phyloP scores from a whole-genome alignment of 768 basidiomycete species.

The Mycena chlorophos region DNA sequence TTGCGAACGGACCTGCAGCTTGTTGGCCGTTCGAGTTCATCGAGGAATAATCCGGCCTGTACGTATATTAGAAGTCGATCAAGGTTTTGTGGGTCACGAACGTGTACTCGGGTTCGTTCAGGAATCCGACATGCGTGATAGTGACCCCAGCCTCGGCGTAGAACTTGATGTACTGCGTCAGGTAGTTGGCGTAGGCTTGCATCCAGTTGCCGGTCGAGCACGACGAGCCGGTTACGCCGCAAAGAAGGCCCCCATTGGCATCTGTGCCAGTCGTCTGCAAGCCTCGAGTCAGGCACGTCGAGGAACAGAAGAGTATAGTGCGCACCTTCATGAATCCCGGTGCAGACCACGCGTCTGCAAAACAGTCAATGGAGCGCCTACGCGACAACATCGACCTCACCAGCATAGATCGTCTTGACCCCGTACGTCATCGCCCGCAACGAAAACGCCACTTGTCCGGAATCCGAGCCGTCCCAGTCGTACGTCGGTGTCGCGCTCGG shows the following conservation, averaged over 20 bases:
- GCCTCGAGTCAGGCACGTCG: background rate
- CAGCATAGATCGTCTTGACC: constrained; percentile 18
- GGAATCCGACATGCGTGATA: constrained; percentile 16
- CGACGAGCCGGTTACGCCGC: constrained; percentile 9
- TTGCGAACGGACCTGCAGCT: constrained; percentile 6
- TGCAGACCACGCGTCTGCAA: constrained; percentile 15
- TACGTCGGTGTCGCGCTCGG: constrained; percentile 7
- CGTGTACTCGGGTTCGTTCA: constrained; percentile 18
- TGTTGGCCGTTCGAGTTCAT: constrained; percentile 16
- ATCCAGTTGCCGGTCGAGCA: constrained; percentile 14
- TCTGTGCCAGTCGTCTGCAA: constrained; percentile 7
- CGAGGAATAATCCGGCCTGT: constrained; percentile 12
- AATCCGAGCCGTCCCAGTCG: constrained; percentile 6
- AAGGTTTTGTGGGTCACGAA: background rate
- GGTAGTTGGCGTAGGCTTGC: constrained; percentile 18
- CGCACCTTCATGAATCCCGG: constrained; percentile 18
- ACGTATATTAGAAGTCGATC: background rate
- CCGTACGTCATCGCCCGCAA: constrained; percentile 14
- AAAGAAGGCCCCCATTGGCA: constrained; percentile 7
- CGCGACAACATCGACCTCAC: no score
- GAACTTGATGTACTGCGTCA: constrained; percentile 12
- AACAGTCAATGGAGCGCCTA: no score
- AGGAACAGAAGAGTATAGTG: background rate
- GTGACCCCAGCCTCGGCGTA: background rate
- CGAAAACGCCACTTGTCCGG: constrained; percentile 12